Conservation (phyloP, 2,329 filamentous ascomycete genomes). For the Epichloe sylvatica region DNA sequence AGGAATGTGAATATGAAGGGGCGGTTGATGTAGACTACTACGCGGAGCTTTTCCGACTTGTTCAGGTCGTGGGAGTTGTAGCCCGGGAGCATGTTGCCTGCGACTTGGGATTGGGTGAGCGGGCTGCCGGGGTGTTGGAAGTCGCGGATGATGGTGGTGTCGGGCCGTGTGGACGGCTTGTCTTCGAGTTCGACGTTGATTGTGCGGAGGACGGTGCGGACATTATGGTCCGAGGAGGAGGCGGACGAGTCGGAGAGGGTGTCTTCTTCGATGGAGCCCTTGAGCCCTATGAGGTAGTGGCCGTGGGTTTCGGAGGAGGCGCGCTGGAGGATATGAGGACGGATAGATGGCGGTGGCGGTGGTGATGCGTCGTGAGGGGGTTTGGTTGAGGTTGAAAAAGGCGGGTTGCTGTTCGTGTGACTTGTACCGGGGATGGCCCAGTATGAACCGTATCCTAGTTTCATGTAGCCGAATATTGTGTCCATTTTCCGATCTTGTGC, state of each 20-base stretch:
- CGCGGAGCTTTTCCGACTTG: constrained; percentile 45
- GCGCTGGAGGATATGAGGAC: constrained; percentile 6
- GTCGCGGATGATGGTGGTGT: constrained; percentile 32
- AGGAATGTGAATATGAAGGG: constrained; percentile 70
- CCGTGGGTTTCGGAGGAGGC: constrained; percentile 22
- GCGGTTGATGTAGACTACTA: constrained; percentile 57
- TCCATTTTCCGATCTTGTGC: constrained; percentile 30
- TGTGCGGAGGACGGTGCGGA: constrained; percentile 49
- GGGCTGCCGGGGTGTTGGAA: constrained; percentile 23
- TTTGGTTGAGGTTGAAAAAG: constrained; percentile 5
- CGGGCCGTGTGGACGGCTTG: constrained; percentile 23
- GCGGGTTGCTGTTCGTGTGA: constrained; percentile 6
- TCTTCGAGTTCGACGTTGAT: constrained; percentile 50
- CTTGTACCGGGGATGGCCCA: constrained; percentile 34
- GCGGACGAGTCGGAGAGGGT: constrained; percentile 15
- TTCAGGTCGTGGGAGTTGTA: constrained; percentile 33
- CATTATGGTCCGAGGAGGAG: constrained; percentile 24
- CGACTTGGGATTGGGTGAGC: constrained; percentile 21
- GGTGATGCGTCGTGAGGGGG: background rate
- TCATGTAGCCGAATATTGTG: constrained; percentile 50
- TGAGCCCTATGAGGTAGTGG: constrained; percentile 53
- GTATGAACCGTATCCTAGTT: constrained; percentile 53
- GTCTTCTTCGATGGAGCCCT: constrained; percentile 45
- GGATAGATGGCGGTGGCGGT: background rate
- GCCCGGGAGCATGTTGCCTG: constrained; percentile 19